phyloP scores from a whole-genome alignment of 140 eudicot species.

The Cichorium intybus region DNA sequence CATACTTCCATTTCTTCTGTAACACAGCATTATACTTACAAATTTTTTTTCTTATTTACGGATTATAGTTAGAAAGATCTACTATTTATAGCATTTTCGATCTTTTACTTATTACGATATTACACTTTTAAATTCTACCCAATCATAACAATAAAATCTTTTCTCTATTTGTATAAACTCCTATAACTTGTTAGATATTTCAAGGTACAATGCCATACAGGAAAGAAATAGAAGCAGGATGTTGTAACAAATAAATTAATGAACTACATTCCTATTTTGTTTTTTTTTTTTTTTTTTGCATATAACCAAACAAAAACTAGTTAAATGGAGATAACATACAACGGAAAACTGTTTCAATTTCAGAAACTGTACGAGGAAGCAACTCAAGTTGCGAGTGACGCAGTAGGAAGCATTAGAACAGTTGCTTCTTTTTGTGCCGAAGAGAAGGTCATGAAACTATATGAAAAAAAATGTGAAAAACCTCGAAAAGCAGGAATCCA shows the following conservation, averaged over 20 bases:
- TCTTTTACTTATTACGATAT: not conserved
- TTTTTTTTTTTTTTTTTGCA: too few species aligned
- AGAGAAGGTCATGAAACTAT: constrained; percentile 45
- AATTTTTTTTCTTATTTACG: not conserved
- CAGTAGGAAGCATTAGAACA: constrained; percentile 66
- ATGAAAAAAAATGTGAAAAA: constrained; percentile 39
- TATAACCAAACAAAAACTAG: not conserved
- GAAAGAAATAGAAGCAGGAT: not conserved
- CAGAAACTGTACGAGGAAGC: constrained; percentile 64
- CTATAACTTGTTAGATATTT: not conserved
- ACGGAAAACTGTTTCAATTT: not conserved
- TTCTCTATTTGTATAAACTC: not conserved
- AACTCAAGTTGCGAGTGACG: constrained; percentile 57
- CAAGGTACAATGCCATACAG: not conserved
- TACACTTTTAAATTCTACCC: not conserved
- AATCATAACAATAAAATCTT: not conserved
- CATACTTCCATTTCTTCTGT: not conserved
- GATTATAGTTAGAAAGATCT: not conserved
- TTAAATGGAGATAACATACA: not conserved
- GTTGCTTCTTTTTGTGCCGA: constrained; percentile 64
- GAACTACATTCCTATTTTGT: not conserved
- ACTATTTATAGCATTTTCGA: not conserved
- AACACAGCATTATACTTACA: not conserved
- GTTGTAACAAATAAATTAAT: not conserved
- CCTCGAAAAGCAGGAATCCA: constrained; percentile 44